Evolutionary conservation across 2,329 filamentous ascomycete species (phyloP), one percentile per base, ranked within the genome.

Genomic region (Pseudocercospora fijiensis): DNA sequence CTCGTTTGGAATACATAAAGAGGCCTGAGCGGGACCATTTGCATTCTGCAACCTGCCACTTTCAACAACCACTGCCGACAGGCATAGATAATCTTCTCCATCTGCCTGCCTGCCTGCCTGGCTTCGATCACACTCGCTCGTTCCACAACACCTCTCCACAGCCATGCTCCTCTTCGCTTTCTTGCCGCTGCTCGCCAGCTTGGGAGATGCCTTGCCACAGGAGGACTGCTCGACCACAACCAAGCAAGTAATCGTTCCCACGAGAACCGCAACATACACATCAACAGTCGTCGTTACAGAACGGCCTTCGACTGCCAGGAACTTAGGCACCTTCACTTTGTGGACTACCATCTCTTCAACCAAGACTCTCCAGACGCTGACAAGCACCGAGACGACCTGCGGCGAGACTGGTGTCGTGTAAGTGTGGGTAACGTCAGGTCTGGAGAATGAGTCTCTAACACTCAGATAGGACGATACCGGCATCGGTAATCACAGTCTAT

Each of bases 321-420:
- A 74, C 53, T 58, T 73, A 37, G 73, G 73, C 22, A 73, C 72
- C 11, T 73, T 70, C 57, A 75, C 73, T n/a, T 51, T 69, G 9
- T 49, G 67, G 28, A 55, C 61, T 18, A 70, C 68, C n/a, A 60
- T 71, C 33, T 71, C 68, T 26, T 67, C 66, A 7, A 74, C 73
- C 10, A 73, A 67, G 47, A 74, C 70, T 1, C 56, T 74, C 3
- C 53, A 67, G 43, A 75, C 73, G 20, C 9, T 75, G 56, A 74
- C 73, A 9, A 66, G 49, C 2, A 71, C 70, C 16, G 65, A 63
- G 27, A 67, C 65, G 3, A 62, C 65, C 26, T 75, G 73, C 59
- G 67, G 63, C 2, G 61, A 62, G 1, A 69, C 59, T 45, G 69
- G 63, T 30, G 66, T 65, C 22, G 65, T 71, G 72, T 73, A 57